Conservation (phyloP, 805 yeast genomes). For the Jamesozyma piceae region DNA sequence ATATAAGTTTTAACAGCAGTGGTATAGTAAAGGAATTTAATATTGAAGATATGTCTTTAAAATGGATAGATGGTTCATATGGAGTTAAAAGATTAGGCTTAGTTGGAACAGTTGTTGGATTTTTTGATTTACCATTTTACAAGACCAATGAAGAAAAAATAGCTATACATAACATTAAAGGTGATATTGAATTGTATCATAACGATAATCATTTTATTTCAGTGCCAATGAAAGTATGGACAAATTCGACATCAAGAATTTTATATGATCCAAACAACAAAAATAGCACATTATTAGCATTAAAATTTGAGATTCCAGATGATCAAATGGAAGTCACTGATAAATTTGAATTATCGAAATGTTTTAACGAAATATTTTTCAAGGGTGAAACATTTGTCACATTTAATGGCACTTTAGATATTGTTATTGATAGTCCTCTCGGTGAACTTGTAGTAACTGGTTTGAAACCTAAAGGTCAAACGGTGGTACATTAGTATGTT, state of each 20-base stretch:
- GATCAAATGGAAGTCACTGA: conserved; percentile 37
- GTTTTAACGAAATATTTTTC: conserved; percentile 35
- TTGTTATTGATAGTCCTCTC: conserved; percentile 16
- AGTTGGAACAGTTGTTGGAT: conserved; percentile 32
- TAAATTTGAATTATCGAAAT: conserved; percentile 33
- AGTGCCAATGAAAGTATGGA: conserved; percentile 40
- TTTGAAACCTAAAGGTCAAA: conserved; percentile 21
- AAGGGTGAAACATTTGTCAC: conserved; percentile 32
- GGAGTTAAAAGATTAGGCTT: conserved; percentile 30
- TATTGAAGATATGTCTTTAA: conserved; percentile 31
- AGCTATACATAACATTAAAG: conserved; percentile 33
- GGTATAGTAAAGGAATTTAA: conserved; percentile 31
- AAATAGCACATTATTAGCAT: conserved; percentile 24
- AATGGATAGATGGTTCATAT: conserved; percentile 23
- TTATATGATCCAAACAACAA: conserved; percentile 13
- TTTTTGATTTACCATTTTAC: conserved; percentile 28
- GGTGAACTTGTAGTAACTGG: conserved; percentile 25
- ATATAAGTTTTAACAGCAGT: conserved; percentile 17
- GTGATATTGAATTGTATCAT: conserved; percentile 35
- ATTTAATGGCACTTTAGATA: conserved; percentile 19
- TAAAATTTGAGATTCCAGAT: conserved; percentile 35
- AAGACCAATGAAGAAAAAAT: conserved; percentile 20
- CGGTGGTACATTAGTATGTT: conserved; percentile 13
- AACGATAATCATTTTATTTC: conserved; percentile 35
- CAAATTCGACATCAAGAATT: conserved; percentile 32